phyloP scores from a whole-genome alignment of 2,329 filamentous ascomycete species.

The Verticillium tricorpus region DNA sequence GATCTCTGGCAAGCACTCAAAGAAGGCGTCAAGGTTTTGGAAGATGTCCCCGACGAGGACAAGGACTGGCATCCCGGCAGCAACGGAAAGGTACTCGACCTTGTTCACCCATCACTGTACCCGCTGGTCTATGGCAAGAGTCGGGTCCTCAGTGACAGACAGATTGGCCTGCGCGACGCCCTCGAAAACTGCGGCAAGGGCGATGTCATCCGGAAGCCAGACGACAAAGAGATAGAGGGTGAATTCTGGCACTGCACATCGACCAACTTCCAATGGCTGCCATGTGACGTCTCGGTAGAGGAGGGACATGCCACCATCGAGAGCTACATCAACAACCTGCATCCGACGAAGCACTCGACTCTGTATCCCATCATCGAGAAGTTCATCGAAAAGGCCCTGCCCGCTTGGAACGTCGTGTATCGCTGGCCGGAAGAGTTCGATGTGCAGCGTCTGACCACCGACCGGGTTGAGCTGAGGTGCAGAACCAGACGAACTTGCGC shows the following conservation, averaged over 20 bases:
- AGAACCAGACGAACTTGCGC: too few species aligned
- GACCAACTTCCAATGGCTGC: conserved; percentile 40
- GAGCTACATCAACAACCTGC: conserved; percentile 51
- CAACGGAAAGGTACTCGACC: conserved; percentile 51
- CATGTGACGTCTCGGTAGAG: conserved; percentile 40
- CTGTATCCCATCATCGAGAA: conserved; percentile 37
- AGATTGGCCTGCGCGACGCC: conserved; percentile 30
- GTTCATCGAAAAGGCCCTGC: conserved; percentile 35
- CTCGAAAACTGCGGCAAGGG: conserved; percentile 29
- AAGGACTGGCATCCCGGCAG: conserved; percentile 61
- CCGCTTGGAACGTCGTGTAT: conserved; percentile 35
- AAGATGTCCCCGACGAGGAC: conserved; percentile 42
- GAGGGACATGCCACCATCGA: conserved; percentile 27
- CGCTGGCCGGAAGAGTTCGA: too few species aligned
- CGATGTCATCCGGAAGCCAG: neutral
- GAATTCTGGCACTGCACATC: conserved; percentile 4
- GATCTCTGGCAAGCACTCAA: conserved; percentile 33
- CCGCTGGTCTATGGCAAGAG: conserved; percentile 51
- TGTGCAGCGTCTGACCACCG: too few species aligned
- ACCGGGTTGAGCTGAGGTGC: too few species aligned
- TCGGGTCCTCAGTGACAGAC: conserved; percentile 21
- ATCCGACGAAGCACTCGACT: conserved; percentile 31
- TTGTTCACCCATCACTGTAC: conserved; percentile 61
- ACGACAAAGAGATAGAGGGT: too few species aligned
- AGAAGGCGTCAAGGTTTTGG: conserved; percentile 32